phyloP scores from a whole-genome alignment of 371 early-diverging fungal species.

The Parasitella parasitica region DNA sequence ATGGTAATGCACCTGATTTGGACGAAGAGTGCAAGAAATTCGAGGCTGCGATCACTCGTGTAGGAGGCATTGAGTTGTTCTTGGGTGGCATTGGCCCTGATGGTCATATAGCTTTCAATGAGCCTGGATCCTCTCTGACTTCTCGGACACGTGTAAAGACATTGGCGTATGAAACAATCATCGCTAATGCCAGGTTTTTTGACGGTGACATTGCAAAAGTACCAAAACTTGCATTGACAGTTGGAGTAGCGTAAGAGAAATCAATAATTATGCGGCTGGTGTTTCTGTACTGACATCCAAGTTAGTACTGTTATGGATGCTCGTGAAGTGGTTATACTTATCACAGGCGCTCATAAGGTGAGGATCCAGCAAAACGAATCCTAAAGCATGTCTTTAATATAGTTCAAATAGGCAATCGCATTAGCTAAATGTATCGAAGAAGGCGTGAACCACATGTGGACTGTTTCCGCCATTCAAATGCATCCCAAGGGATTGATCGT shows the following conservation, averaged over 20 bases:
- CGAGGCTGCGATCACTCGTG: slow-evolving; percentile 72
- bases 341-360: slow-evolving; percentile 82
- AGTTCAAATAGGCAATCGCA: slow-evolving; percentile 59
- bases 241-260: slow-evolving; percentile 73
- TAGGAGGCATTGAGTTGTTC: slow-evolving; percentile 55
- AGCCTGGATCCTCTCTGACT: slow-evolving; percentile 81
- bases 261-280: not conserved
- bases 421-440: slow-evolving; percentile 85
- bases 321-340: slow-evolving; percentile 80
- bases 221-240: slow-evolving; percentile 84
- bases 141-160: slow-evolving; percentile 86
- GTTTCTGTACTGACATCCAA: not conserved
- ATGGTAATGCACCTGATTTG: slow-evolving; percentile 78
- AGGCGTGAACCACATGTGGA: slow-evolving; percentile 88
- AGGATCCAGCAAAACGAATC: not conserved
- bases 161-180: slow-evolving; percentile 84
- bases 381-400: not conserved
- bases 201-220: slow-evolving; percentile 83
- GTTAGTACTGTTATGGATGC: slow-evolving; percentile 83
- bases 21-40: slow-evolving; percentile 77
- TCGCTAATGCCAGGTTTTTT: slow-evolving; percentile 87
- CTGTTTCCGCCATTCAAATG: slow-evolving; percentile 82
- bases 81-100: slow-evolving; percentile 75
- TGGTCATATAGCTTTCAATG: slow-evolving; percentile 91
- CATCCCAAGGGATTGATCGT: slow-evolving; percentile 83